These are phyloP conservation scores for Chiua sp. DNA, from an alignment of 1,284 basidiomycete species.

Conservation along the genomic window DNA sequence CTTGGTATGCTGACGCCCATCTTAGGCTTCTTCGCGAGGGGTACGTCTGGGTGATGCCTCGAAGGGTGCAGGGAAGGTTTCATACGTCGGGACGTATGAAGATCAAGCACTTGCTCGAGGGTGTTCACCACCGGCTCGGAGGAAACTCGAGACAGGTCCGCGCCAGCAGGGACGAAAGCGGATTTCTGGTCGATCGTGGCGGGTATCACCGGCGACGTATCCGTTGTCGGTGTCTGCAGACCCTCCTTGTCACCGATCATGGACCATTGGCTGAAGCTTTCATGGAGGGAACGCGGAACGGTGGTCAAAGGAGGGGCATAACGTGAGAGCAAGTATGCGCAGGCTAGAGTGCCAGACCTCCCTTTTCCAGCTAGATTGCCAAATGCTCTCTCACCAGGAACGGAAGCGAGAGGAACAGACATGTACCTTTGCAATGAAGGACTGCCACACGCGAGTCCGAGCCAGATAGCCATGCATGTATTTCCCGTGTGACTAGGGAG, in stretches of 20 bases:
- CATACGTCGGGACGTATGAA: constrained; percentile 77
- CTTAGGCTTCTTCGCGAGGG: constrained; percentile 49
- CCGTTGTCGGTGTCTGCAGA: constrained; percentile 21
- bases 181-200: neutral
- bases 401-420: neutral
- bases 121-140: constrained; percentile 36
- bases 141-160: constrained; percentile 15
- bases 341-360: constrained; percentile 82
- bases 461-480: constrained; percentile 77
- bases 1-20: constrained; percentile 80
- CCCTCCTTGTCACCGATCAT: constrained; percentile 26
- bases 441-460: constrained; percentile 78
- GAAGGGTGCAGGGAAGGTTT: constrained; percentile 44
- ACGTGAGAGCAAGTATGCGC: constrained; percentile 74
- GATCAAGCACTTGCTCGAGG: constrained; percentile 65
- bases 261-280: constrained; percentile 22
- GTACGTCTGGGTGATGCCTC: constrained; percentile 12
- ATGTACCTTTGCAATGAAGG: constrained; percentile 86
- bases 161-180: constrained; percentile 2
- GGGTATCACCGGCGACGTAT: constrained; percentile 2
- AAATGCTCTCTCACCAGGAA: constrained; percentile 11
- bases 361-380: constrained; percentile 71
- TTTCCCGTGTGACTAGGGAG: constrained; percentile 78
- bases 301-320: constrained; percentile 8
- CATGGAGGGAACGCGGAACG: constrained; percentile 3